These are phyloP conservation scores for Ormosia semicastrata DNA, from an alignment of 306 rosid genomes.

Conservation along the genomic window DNA sequence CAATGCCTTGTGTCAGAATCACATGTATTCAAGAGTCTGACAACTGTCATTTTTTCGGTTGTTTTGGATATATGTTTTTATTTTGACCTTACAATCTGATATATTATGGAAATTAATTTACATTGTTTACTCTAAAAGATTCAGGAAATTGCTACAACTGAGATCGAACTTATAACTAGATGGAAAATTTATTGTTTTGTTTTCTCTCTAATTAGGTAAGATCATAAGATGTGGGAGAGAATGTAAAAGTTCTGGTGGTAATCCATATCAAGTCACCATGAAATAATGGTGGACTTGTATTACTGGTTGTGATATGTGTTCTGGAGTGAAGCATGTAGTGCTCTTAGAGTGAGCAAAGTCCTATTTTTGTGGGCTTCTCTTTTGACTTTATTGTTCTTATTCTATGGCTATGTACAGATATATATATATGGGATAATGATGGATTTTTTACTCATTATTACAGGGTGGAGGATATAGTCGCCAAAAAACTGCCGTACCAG, in stretches of 20 bases:
- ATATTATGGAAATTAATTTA: not conserved
- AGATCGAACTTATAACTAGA: not conserved
- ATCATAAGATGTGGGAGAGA: constrained; percentile 1
- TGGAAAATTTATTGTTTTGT: not conserved
- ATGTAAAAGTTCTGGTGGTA: not conserved
- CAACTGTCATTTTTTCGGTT: not conserved
- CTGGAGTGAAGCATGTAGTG: not conserved
- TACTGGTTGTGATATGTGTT: not conserved
- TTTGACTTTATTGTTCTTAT: constrained; percentile 3
- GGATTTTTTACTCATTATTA: constrained; percentile 14
- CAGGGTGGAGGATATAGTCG: constrained; percentile 83
- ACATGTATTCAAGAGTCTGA: not conserved
- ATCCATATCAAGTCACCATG: not conserved
- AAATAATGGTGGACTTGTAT: not conserved
- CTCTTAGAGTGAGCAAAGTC: not conserved
- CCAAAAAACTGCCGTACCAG: constrained; percentile 59
- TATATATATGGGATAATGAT: not conserved
- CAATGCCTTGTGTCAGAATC: not conserved
- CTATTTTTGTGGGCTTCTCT: not conserved
- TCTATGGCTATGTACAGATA: not conserved
- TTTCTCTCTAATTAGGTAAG: not conserved
- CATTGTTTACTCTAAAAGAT: not conserved
- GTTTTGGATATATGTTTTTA: not conserved
- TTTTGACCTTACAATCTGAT: not conserved
- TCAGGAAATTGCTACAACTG: not conserved